Evolutionary conservation across 1,284 basidiomycete species (phyloP).

Genomic region (Malassezia pachydermatis): DNA sequence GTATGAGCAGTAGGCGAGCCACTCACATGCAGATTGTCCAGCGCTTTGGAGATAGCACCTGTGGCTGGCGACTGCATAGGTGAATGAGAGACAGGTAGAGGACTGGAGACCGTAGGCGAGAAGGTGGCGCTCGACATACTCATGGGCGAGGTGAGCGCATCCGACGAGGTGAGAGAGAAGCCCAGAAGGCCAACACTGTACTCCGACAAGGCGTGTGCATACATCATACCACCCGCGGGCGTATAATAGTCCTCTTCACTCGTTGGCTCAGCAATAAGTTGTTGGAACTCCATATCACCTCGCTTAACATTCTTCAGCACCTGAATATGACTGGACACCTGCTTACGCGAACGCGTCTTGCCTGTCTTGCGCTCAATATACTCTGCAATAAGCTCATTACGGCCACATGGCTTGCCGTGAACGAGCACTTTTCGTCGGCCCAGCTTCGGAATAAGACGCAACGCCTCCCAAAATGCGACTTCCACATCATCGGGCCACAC

Average conservation of each 20-base stretch:
- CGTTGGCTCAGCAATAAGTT: constrained; percentile 44
- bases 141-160: constrained; percentile 6
- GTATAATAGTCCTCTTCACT: constrained; percentile 47
- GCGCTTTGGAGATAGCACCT: constrained; percentile 31
- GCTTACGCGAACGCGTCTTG: constrained; percentile 44
- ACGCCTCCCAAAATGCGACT: constrained; percentile 50
- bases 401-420: constrained; percentile 51
- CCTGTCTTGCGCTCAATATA: constrained; percentile 52
- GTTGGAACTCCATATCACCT: constrained; percentile 47
- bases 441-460: constrained; percentile 50
- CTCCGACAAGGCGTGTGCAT: constrained; percentile 41
- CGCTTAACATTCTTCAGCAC: constrained; percentile 48
- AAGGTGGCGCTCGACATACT: constrained; percentile 13
- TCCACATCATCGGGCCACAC: constrained; percentile 51
- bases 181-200: constrained; percentile 44
- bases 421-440: constrained; percentile 52
- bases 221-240: constrained; percentile 48
- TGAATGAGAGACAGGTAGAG: constrained; percentile 6
- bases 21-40: constrained; percentile 34
- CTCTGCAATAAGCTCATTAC: constrained; percentile 54
- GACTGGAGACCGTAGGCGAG: constrained; percentile 27
- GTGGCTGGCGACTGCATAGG: constrained; percentile 31
- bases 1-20: constrained; percentile 22
- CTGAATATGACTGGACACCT: constrained; percentile 48
- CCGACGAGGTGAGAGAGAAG: constrained; percentile 9